These are phyloP conservation scores for Capsicum pubescens DNA, from an alignment of 257 asterid species.

Conservation along the genomic window DNA sequence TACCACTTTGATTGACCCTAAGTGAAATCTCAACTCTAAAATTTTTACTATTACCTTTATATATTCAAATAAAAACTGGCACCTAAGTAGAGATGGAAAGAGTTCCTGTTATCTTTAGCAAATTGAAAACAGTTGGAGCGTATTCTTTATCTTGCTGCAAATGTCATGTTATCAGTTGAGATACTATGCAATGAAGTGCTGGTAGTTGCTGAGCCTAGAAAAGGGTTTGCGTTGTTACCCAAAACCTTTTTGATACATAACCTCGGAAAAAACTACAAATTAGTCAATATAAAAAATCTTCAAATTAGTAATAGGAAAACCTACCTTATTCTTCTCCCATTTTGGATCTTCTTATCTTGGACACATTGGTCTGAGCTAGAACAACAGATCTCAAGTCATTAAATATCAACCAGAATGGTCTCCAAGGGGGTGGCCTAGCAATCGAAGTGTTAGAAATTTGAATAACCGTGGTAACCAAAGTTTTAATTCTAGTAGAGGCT, in stretches of 20 bases:
- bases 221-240: too few species aligned
- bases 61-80: background rate
- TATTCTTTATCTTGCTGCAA: background rate
- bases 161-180: background rate
- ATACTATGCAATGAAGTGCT: background rate
- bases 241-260: too few species aligned
- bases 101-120: background rate
- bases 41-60: background rate
- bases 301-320: background rate
- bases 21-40: background rate
- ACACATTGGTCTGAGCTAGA: background rate
- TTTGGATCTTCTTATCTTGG: background rate
- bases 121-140: background rate
- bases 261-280: too few species aligned
- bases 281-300: too few species aligned
- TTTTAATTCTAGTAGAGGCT: background rate
- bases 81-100: background rate
- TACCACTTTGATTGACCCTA: background rate
- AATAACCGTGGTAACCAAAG: background rate
- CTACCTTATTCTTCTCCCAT: background rate
- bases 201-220: background rate
- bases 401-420: background rate
- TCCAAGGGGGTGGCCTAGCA: too few species aligned
- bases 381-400: background rate
- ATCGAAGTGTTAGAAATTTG: background rate